phyloP scores from a whole-genome alignment of 2,329 filamentous ascomycete genomes.

The Cadophora malorum region DNA sequence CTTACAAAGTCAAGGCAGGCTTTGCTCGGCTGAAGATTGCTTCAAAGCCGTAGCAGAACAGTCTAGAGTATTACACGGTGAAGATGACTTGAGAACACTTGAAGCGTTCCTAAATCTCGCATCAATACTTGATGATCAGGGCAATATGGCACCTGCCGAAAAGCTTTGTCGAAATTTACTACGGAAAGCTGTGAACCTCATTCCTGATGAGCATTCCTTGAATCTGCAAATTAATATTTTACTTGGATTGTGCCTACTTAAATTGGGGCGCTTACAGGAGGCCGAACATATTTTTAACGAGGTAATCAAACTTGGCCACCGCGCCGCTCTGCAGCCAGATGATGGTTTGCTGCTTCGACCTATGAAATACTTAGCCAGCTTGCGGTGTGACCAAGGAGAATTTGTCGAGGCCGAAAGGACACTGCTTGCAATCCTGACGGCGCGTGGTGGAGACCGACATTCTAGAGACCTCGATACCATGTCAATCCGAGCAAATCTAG shows the following conservation, averaged over 20 bases:
- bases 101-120: neutral
- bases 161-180: neutral
- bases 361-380: neutral
- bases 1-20: slow-evolving; percentile 3
- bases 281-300: neutral
- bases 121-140: neutral
- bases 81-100: slow-evolving; percentile 4
- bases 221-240: neutral
- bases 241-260: neutral
- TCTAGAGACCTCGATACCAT: too few relatives aligned
- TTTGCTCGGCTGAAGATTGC: neutral
- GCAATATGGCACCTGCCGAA: neutral
- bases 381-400: neutral
- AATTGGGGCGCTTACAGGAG: neutral
- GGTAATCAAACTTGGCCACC: neutral
- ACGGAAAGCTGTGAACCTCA: neutral
- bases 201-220: neutral
- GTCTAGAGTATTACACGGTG: neutral
- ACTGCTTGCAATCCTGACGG: neutral
- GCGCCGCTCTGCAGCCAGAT: neutral
- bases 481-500: neutral
- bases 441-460: neutral
- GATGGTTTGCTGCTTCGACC: neutral
- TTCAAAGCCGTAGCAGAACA: neutral
- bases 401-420: neutral